These are phyloP conservation scores for Lactarius evosmus DNA, from an alignment of 768 basidiomycete genomes.

Conservation along the genomic window DNA sequence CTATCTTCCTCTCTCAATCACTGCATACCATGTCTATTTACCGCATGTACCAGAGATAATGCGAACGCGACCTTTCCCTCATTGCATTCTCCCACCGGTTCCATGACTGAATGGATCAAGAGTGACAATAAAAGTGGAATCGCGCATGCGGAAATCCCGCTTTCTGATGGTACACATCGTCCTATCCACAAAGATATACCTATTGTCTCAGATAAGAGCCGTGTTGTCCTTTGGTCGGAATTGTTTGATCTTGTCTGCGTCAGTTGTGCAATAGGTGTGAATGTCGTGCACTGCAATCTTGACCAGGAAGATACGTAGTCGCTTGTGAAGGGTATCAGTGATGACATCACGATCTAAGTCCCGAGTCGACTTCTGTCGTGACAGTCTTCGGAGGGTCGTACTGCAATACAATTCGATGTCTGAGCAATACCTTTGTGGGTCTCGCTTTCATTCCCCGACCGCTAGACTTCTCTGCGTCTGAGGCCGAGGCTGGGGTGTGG, in stretches of 20 bases:
- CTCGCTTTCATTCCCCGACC: not conserved
- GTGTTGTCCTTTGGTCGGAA: not conserved
- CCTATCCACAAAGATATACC: not conserved
- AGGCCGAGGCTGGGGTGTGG: slow-evolving; percentile 3
- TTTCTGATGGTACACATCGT: not conserved
- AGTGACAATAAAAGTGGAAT: not conserved
- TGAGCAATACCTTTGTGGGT: not conserved
- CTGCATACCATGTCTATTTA: not conserved
- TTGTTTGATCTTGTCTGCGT: not conserved
- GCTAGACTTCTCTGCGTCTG: not conserved
- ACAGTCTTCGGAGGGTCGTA: not conserved
- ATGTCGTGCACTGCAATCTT: not conserved
- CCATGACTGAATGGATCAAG: not conserved
- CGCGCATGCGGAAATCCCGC: not conserved
- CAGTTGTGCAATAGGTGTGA: not conserved
- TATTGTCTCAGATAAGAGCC: not conserved
- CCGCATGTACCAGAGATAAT: not conserved
- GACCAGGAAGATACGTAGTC: not conserved
- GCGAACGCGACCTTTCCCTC: not conserved
- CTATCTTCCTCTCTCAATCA: not conserved
- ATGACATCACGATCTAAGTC: not conserved
- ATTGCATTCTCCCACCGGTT: not conserved
- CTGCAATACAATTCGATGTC: not conserved
- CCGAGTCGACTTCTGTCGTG: not conserved
- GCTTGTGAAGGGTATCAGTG: not conserved